A percentile compares a stretch with the other conserved stretches of the same genome.
phyloP scores from a whole-genome alignment of 2,329 filamentous ascomycete genomes.

The Botryotinia globosa region DNA sequence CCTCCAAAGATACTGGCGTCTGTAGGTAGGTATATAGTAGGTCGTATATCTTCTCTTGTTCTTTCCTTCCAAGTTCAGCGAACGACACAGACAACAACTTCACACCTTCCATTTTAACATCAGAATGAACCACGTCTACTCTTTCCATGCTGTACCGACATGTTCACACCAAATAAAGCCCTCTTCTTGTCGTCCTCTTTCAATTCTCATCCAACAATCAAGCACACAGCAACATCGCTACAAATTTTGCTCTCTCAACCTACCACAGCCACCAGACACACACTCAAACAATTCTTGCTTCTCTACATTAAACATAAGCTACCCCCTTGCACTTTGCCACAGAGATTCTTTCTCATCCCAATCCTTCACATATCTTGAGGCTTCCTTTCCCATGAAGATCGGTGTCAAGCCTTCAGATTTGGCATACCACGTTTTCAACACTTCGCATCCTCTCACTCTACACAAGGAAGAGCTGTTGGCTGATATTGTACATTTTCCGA shows the following conservation, averaged over 20 bases:
- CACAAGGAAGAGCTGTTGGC: not conserved
- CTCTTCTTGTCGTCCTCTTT: not conserved
- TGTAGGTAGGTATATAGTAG: not conserved
- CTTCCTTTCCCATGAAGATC: slow-evolving; percentile 4
- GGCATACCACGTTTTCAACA: not conserved
- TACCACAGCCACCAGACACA: not conserved
- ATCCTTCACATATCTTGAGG: not conserved
- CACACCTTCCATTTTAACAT: not conserved
- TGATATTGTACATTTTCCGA: not conserved
- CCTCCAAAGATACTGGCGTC: not conserved
- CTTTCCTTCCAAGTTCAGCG: not conserved
- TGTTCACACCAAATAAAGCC: not conserved
- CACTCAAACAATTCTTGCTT: slow-evolving; percentile 13
- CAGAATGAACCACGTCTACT: not conserved
- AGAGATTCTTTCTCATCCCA: not conserved
- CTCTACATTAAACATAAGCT: slow-evolving; percentile 5
- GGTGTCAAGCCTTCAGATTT: not conserved
- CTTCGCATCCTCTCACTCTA: slow-evolving; percentile 1
- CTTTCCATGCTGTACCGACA: not conserved
- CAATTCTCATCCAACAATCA: slow-evolving; percentile 10
- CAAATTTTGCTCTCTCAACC: slow-evolving; percentile 20
- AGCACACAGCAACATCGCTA: slow-evolving; percentile 21
- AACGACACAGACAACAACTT: not conserved
- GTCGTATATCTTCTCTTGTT: not conserved
- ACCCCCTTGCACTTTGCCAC: not conserved